Percentiles rank a stretch among this genome's conserved stretches.
phyloP scores from a whole-genome alignment of 2,329 filamentous ascomycete genomes.

The Dactylellina cionopaga region DNA sequence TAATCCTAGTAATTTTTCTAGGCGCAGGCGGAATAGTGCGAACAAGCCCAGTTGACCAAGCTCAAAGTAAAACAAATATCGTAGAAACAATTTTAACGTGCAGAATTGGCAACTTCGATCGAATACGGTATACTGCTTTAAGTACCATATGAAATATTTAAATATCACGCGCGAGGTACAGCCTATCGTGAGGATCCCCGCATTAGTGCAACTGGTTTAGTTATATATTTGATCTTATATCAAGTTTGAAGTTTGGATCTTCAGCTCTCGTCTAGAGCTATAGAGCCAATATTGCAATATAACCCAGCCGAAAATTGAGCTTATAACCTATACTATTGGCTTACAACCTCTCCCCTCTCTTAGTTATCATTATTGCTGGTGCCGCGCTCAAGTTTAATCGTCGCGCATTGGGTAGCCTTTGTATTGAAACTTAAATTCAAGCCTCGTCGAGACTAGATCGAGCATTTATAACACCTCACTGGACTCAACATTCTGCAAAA shows the following conservation, averaged over 20 bases:
- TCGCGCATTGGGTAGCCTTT: neutral
- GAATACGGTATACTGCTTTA: too few relatives aligned
- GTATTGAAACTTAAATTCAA: neutral
- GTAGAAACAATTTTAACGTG: neutral
- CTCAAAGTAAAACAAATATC: neutral
- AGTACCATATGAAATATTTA: too few relatives aligned
- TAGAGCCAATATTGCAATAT: too few relatives aligned
- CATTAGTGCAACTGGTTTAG: too few relatives aligned
- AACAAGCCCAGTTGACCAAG: neutral
- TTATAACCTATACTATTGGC: too few relatives aligned
- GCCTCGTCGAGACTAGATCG: neutral
- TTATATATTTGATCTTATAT: neutral
- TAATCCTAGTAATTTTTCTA: slow-evolving; percentile 1
- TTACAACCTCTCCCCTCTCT: too few relatives aligned
- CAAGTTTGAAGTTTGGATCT: neutral
- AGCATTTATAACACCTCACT: neutral
- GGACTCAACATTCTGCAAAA: neutral
- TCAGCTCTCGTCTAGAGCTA: too few relatives aligned
- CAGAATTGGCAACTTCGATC: too few relatives aligned
- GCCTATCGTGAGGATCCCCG: too few relatives aligned
- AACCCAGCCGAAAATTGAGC: too few relatives aligned
- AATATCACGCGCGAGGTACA: too few relatives aligned
- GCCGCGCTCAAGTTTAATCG: neutral
- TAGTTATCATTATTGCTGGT: neutral
- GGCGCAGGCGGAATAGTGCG: neutral